A percentile compares a stretch with the other conserved stretches of the same genome.
Evolutionary conservation across 306 rosid genomes (phyloP).

Genomic region (Ormosia emarginata): DNA sequence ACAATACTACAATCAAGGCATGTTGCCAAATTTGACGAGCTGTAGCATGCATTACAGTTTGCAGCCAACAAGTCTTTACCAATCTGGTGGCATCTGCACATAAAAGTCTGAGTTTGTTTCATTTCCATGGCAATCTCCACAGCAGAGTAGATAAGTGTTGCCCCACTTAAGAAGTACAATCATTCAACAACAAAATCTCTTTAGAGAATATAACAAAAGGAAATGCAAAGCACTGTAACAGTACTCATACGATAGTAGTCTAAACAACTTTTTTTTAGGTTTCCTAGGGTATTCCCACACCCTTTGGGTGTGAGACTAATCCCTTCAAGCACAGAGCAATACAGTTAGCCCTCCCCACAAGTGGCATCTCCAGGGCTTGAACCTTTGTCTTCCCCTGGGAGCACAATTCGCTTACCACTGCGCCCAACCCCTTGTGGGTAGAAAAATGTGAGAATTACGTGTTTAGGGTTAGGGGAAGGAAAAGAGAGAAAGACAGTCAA

Average conservation of each 20-base stretch:
- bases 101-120: slow-evolving; percentile 14
- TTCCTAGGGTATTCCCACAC: no score
- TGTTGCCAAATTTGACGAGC: slow-evolving; percentile 63
- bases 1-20: slow-evolving; percentile 71
- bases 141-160: not conserved
- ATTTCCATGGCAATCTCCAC: slow-evolving; percentile 25
- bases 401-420: no score
- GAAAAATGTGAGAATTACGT: no score
- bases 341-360: no score
- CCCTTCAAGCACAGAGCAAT: no score
- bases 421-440: no score
- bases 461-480: no score
- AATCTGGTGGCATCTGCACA: slow-evolving; percentile 74
- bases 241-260: not conserved
- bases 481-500: no score
- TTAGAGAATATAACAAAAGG: not conserved
- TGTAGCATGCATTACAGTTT: slow-evolving; percentile 60
- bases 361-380: no score
- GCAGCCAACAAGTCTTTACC: slow-evolving; percentile 50
- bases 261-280: not conserved
- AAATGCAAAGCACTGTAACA: not conserved
- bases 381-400: no score
- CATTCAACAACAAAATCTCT: slow-evolving; percentile 1
- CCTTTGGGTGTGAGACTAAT: no score
- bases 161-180: not conserved